Base-by-base conservation (phyloP, 2,329 filamentous ascomycete genomes). In the Keithomyces neogunnii region DNA sequence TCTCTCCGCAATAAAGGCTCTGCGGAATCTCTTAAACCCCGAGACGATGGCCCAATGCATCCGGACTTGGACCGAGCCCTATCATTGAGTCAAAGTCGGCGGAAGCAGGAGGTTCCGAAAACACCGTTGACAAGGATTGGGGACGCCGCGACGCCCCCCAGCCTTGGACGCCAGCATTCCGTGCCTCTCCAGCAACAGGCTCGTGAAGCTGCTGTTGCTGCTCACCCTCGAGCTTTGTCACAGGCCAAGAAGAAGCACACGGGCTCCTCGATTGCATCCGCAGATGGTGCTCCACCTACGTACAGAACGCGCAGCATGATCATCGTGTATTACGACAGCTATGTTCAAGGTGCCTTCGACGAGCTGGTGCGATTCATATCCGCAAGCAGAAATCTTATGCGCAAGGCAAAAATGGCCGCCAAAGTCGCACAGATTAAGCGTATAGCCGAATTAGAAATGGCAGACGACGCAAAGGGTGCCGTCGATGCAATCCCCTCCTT, bases 241-340 rank as follows among this genome's bases (percentile, higher is more conserved):
- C 73, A 73, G 5, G 63, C 75, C 28, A 76, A 73, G 57, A 79
- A 74, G 59, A 73, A 72, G 46, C 71, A 73, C 49, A 73, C 76
- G 49, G 73, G 75, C 10, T 69, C 76, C 29, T 81, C 78, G 0
- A 68, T 81, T 57, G 59, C 75, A 48, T 81, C 77, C 42, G 71
- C 67, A 36, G 70, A 71, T 38, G 75, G 78, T 9, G 64, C 69
- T 2, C 64, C 73, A 1, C 66, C 73, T 9, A 80, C 82, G 55
- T 86, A 86, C 64, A 82, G 87, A 50, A 83, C 82, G 3, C 81
- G 86, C 57, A 84, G 78, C 52, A 86, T 89, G 76, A 85, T 92
- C 40, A 84, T 93, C 40, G 87, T 96, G n/a, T 91, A 89, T 68
- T 96, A 96, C 64, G 91, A 96, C 64, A 88, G 86, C 58, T 85